Conservation (phyloP, 2,329 filamentous ascomycete species). For the Hymenoscyphus salicellus region DNA sequence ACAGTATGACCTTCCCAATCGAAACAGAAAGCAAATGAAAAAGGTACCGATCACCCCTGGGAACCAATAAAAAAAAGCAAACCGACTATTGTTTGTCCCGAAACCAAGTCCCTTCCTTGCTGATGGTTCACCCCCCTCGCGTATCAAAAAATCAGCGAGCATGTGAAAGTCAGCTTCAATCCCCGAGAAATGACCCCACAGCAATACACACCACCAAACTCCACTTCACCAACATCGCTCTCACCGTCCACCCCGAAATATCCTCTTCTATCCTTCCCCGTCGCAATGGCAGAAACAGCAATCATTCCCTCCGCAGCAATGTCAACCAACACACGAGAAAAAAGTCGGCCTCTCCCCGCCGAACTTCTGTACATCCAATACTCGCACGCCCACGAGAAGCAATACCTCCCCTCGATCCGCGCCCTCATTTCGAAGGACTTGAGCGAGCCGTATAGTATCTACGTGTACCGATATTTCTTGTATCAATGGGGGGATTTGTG, state of each 20-base stretch:
- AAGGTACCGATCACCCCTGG: not conserved
- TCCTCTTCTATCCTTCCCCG: not conserved
- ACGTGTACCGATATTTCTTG: slow-evolving; percentile 96
- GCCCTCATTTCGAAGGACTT: slow-evolving; percentile 93
- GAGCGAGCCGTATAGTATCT: slow-evolving; percentile 98
- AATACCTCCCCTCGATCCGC: slow-evolving; percentile 80
- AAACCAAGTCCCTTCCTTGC: not conserved
- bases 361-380: slow-evolving; percentile 61
- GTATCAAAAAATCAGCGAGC: not conserved
- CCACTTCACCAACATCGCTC: not conserved
- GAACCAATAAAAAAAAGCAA: not conserved
- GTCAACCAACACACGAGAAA: slow-evolving; percentile 6
- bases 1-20: not conserved
- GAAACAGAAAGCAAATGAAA: not conserved
- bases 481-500: slow-evolving; percentile 98
- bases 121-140: not conserved
- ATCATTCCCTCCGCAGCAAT: not conserved
- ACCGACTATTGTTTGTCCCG: not conserved
- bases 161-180: not conserved
- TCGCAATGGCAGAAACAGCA: not conserved
- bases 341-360: slow-evolving; percentile 36
- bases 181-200: not conserved
- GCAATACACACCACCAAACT: not conserved
- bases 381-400: slow-evolving; percentile 56
- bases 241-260: not conserved